phyloP scores from a whole-genome alignment of 495 filamentous ascomycete species.

The Penicillium diatomitis region DNA sequence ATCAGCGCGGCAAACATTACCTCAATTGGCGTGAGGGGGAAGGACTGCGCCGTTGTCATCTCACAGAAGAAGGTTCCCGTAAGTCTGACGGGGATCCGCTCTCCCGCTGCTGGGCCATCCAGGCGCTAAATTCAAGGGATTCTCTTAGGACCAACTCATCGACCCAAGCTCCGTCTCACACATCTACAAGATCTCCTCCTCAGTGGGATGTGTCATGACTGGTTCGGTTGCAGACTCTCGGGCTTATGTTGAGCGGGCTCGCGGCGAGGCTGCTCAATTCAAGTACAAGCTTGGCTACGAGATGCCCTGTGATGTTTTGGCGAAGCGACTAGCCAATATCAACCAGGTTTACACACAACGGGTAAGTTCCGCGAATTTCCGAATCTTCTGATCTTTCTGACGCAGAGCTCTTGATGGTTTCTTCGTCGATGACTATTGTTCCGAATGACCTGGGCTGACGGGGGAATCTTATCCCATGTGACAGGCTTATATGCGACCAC shows the following conservation, averaged over 20 bases:
- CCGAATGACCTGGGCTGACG: too few relatives aligned
- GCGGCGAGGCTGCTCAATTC: conserved; percentile 94
- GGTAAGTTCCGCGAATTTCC: conserved; percentile 41
- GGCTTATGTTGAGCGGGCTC: conserved; percentile 81
- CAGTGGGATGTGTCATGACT: conserved; percentile 96
- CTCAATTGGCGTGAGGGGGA: conserved; percentile 89
- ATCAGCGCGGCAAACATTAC: conserved; percentile 99
- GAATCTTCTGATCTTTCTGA: too few relatives aligned
- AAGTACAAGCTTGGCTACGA: conserved; percentile 98
- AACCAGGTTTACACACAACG: conserved; percentile 98
- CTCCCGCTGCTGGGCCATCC: too few relatives aligned
- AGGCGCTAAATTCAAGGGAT: too few relatives aligned
- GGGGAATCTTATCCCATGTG: background rate
- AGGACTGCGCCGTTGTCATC: conserved; percentile 91
- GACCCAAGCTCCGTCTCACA: conserved; percentile 95
- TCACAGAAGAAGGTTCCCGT: conserved; percentile 99
- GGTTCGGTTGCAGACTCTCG: conserved; percentile 96
- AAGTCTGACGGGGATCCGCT: conserved; percentile 29
- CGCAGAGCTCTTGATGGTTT: too few relatives aligned
- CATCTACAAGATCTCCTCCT: conserved; percentile 92
- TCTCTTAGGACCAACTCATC: conserved; percentile 86
- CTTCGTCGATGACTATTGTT: too few relatives aligned
- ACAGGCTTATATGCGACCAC: conserved; percentile 95
- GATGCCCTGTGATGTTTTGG: conserved; percentile 95
- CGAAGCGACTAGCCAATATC: conserved; percentile 96